These are phyloP conservation scores for Silene noctiflora DNA, from an alignment of 179 eudicot species.

Conservation along the genomic window DNA sequence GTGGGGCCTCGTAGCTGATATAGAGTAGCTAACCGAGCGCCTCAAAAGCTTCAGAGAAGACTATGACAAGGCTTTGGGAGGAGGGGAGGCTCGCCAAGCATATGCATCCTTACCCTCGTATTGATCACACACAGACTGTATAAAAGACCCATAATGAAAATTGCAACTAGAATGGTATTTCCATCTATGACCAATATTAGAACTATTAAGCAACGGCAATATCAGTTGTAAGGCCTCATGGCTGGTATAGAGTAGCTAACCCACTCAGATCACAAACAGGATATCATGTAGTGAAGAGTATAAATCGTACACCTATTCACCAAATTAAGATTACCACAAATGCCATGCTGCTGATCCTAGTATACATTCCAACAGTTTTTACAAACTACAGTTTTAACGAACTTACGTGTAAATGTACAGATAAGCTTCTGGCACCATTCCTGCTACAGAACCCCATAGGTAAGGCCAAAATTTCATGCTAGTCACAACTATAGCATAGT, in stretches of 20 bases:
- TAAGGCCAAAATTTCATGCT: conserved; percentile 93
- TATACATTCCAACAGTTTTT: background rate
- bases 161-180: background rate
- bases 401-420: conserved; percentile 87
- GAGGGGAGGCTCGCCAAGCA: too few species aligned
- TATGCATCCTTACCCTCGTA: too few species aligned
- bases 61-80: too few species aligned
- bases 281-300: too few species aligned
- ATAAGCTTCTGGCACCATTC: conserved; percentile 97
- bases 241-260: background rate
- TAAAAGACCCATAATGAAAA: background rate
- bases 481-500: conserved; percentile 88
- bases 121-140: background rate
- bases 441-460: conserved; percentile 83
- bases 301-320: too few species aligned
- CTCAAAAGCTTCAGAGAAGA: too few species aligned
- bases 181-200: background rate
- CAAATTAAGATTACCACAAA: too few species aligned
- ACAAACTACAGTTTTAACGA: background rate
- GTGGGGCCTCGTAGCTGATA: background rate
- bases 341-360: background rate
- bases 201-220: too few species aligned
- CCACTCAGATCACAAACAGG: background rate
- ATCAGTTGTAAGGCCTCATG: too few species aligned
- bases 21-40: background rate